Evolutionary conservation across 192 early-diverging fungal species (phyloP), one percentile per base, ranked within the genome.

Genomic region (Phycomyces blakesleeanus): DNA sequence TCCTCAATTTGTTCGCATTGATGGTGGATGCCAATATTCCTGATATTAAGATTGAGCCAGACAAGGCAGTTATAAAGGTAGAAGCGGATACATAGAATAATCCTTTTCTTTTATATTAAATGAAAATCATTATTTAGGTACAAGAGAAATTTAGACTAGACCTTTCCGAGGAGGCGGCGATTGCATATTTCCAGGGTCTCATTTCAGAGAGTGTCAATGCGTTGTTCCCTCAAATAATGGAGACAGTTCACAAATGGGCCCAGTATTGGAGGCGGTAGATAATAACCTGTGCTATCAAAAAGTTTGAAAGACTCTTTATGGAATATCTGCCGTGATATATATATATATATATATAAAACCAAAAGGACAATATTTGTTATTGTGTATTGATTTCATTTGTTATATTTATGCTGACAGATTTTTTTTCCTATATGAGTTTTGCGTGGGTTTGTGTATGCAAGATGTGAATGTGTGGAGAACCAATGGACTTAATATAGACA

Each of bases 1-100:
- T 99, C 29, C 84, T 99, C 55, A 99, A 98, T 64, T 72, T 99
- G 72, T 95, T 99, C 82, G 87, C 92, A 15, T 83, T 99, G 44
- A 99, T 99, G 98, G 92, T 93, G n/a, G 85, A 94, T 61, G 91
- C 93, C 14, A 96, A 94, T 73, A 85, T 98, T 51, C 92, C 93
- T 24, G 98, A 99, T 68, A 98, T 99, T 74, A 92, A 94, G 24
- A 89, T 97, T 40, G 98, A 98, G 63, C 96, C 98, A 0, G 98
- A 98, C 68, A 96, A 97, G 71, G 94, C 91, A 3, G 96, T 99
- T 38, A 83, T 85, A 61, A 95, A 96, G 86, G 91, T 92, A 71
- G 66, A 25, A n/a, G n/a, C n/a, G n/a, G n/a, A n/a, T n/a, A n/a
- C n/a, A n/a, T n/a, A n/a, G n/a, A n/a, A n/a, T n/a, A n/a, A n/a